Evolutionary conservation across 2,329 filamentous ascomycete species (phyloP).

Genomic region (Trichophyton mentagrophytes): DNA sequence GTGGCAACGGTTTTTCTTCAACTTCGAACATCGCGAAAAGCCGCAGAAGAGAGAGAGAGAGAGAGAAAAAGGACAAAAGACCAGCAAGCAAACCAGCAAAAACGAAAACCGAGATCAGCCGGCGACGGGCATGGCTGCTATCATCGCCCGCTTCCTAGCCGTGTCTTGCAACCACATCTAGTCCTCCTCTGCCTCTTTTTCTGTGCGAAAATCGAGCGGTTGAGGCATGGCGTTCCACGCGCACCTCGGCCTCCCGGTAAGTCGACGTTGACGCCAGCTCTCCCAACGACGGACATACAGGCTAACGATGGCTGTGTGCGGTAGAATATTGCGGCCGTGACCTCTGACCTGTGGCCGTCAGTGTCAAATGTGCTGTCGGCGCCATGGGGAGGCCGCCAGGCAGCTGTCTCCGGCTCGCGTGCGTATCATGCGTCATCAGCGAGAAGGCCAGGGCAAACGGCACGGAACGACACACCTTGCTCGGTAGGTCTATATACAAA

Average conservation of each 20-base stretch:
- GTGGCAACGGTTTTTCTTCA: slow-evolving; percentile 1
- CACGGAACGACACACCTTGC: neutral
- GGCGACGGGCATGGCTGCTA: slow-evolving; percentile 2
- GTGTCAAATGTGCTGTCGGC: slow-evolving; percentile 28
- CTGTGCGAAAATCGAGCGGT: neutral
- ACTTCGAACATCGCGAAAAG: neutral
- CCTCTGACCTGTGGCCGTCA: slow-evolving; percentile 34
- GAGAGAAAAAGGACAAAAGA: too few species aligned
- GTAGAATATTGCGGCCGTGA: slow-evolving; percentile 35
- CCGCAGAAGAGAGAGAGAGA: too few species aligned
- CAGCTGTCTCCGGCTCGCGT: neutral
- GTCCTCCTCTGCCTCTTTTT: neutral
- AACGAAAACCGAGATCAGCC: neutral
- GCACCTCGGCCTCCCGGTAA: slow-evolving; percentile 36
- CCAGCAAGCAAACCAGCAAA: neutral
- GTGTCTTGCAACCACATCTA: neutral
- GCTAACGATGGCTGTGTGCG: neutral
- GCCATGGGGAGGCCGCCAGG: slow-evolving; percentile 23
- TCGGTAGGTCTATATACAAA: neutral
- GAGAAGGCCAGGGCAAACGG: neutral
- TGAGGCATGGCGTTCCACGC: slow-evolving; percentile 39
- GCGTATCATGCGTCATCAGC: neutral
- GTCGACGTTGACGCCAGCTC: slow-evolving; percentile 11
- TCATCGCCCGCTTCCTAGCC: neutral
- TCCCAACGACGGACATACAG: neutral